Evolutionary conservation across 805 yeast genomes (phyloP), one percentile per base, ranked within the genome.

Genomic region (Metschnikowia gelsemii): DNA sequence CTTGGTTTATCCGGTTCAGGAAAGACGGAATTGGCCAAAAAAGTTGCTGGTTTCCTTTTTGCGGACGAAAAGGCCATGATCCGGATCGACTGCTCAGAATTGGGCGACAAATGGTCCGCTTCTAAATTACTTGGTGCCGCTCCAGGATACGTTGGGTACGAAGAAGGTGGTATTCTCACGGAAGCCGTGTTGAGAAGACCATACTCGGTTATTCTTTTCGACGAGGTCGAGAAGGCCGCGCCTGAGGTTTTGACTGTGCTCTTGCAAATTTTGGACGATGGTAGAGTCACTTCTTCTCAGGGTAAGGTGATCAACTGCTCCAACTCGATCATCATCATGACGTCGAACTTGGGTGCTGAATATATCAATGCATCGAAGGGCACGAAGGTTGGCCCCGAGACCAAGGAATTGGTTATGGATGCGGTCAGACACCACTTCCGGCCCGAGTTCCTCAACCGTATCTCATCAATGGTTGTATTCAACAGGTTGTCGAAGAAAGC

Each of bases 161-260:
- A 90, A 62, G 96, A 93, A 64, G 99, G 99, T 63, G 99, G 99
- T 51, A 78, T 91, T 54, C 75, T 93, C 52, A 93, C 99, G 5
- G 95, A 93, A 57, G 96, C 93, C 51, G 74, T 93, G 42, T 76
- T 87, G 47, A 79, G 96, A 58, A 83, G 84, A 47, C 99, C 99
- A 42, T 93, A 93, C 68, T 87, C 97, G 5, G 99, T 93, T n/a
- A 76, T 93, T 29, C 73, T 93, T 47, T 93, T 93, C 59, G 99
- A 93, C 67, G 99, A 93, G 70, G 96, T 93, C 42, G 99, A 93
- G 62, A 93, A 93, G 67, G 99, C 99, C 13, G 96, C 96, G 5
- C 99, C 99, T 1, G 98, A 91, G 62, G 99, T 93, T 2, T 73
- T 91, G 59, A 93, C 96, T 7, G 84, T 93, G 16, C 73, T 93